Base-by-base conservation (phyloP, 108 stramenopile species). In the Skeletonema tropicum region DNA sequence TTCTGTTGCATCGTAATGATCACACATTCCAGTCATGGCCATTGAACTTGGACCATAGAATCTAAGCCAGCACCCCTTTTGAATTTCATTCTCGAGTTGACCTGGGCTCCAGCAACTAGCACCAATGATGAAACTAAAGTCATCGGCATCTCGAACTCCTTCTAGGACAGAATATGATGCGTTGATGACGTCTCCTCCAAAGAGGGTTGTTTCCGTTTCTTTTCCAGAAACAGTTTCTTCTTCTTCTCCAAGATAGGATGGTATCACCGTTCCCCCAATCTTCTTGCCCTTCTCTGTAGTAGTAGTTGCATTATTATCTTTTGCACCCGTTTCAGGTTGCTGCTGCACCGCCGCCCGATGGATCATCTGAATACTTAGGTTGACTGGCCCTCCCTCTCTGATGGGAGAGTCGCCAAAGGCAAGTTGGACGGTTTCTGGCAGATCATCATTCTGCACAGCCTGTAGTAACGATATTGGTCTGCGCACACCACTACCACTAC, bases 351-450 rank as follows among this genome's bases (percentile, higher is more conserved):
- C 60, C 4, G 72, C 66, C 1, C 76, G 58, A 83, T 88, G 89
- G 2, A 93, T 62, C 90, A 95, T 91, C 77, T 95, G 94, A 11
- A 95, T 25, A 21, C 84, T 71, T 58, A 89, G 70, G 57, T 92
- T 90, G 3, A 95, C 94, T 8, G 94, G 94, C 26, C 94, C 94
- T 9, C 92, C 94, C 17, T 95, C 89, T 69, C 89, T 60, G 0
- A 95, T 79, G 3, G 82, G 68, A 29, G 67, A 60, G 41, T 86
- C 79, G 12, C 92, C 90, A 87, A 95, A 92, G 13, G 89, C 80
- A 23, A 17, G 36, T 26, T 66, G 55, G 11, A 90, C 72, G 14
- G 71, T 64, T 11, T 76, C 61, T 17, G 89, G 87, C 21, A 88
- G 36, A 66, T 72, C 57, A 60, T 75, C 75, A 13, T 75, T 57